Conservation (phyloP, 352 stramenopile species). For the Globisporangium recalcitrans region DNA sequence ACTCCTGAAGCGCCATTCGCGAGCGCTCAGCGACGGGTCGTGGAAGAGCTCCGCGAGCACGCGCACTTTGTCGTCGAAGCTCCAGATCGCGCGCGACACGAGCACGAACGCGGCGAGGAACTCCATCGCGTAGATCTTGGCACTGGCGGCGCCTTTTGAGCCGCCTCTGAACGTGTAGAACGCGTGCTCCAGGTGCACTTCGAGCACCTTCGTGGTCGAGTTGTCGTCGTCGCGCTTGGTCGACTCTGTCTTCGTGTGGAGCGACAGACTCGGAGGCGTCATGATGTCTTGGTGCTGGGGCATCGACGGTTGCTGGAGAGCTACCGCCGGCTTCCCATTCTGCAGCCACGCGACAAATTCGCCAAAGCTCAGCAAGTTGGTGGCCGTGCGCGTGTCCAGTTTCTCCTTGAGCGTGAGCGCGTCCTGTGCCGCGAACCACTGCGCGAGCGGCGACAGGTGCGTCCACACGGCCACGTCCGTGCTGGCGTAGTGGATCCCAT, state of each 20-base stretch:
- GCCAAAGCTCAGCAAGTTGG: slow-evolving; percentile 30
- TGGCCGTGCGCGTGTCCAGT: slow-evolving; percentile 24
- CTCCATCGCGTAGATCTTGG: slow-evolving; percentile 47
- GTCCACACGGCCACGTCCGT: slow-evolving; percentile 55
- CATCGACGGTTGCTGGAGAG: slow-evolving; percentile 11
- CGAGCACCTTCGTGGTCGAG: slow-evolving; percentile 26
- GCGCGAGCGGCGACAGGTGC: slow-evolving; percentile 46
- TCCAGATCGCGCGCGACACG: slow-evolving; percentile 59
- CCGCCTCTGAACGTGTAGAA: slow-evolving; percentile 46
- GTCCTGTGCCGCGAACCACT: slow-evolving; percentile 63
- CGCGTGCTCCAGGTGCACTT: slow-evolving; percentile 53
- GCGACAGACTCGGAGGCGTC: slow-evolving; percentile 24
- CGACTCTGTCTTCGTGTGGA: not conserved
- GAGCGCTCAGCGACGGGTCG: slow-evolving; percentile 29
- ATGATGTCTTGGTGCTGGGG: slow-evolving; percentile 35
- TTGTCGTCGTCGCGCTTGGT: not conserved
- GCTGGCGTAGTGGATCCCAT: slow-evolving; percentile 43
- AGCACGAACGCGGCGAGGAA: slow-evolving; percentile 57
- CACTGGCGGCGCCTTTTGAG: not conserved
- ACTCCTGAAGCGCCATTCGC: slow-evolving; percentile 44
- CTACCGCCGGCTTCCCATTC: not conserved
- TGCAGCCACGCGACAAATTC: slow-evolving; percentile 53
- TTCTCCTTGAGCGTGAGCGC: slow-evolving; percentile 27
- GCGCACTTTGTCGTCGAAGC: slow-evolving; percentile 44
- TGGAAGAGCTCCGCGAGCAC: slow-evolving; percentile 57